Evolutionary conservation across 2,329 filamentous ascomycete genomes (phyloP).

Genomic region (Acarospora socialis): DNA sequence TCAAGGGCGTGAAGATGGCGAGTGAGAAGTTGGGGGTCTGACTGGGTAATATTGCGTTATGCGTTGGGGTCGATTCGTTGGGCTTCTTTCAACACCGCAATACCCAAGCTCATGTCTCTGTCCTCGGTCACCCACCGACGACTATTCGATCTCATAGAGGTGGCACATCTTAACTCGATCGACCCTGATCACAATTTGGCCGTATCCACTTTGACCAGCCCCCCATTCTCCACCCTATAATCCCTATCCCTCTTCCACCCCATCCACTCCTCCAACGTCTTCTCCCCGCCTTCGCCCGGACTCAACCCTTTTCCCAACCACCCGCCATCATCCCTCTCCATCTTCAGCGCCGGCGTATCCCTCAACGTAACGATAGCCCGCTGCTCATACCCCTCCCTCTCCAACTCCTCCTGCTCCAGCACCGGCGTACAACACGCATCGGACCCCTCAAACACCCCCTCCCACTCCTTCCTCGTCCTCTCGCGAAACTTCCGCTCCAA

Average conservation of each 20-base stretch:
- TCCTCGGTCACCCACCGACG: too few relatives aligned
- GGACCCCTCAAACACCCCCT: constrained; percentile 69
- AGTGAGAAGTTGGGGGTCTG: constrained; percentile 18
- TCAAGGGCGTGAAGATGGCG: constrained; percentile 19
- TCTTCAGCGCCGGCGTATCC: constrained; percentile 52
- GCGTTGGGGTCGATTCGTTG: too few relatives aligned
- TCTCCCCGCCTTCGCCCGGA: constrained; percentile 60
- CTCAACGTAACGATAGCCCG: constrained; percentile 38
- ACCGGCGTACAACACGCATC: constrained; percentile 92
- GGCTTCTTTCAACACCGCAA: too few relatives aligned
- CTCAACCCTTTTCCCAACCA: constrained; percentile 47
- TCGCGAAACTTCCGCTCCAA: constrained; percentile 52
- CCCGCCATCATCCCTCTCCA: constrained; percentile 51
- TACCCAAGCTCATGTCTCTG: too few relatives aligned
- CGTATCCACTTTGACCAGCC: constrained; percentile 38
- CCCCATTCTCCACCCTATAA: constrained; percentile 52
- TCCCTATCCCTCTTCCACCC: constrained; percentile 62
- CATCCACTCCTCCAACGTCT: constrained; percentile 54
- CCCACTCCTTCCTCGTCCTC: constrained; percentile 68
- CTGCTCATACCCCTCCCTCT: constrained; percentile 38
- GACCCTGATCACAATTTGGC: constrained; percentile 33
- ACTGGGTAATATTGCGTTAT: too few relatives aligned
- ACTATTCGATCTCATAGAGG: too few relatives aligned
- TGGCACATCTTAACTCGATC: too few relatives aligned
- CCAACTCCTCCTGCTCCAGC: constrained; percentile 58